Conservation (phyloP, 164 flowering plant genomes). For the Umbellularia californica region DNA sequence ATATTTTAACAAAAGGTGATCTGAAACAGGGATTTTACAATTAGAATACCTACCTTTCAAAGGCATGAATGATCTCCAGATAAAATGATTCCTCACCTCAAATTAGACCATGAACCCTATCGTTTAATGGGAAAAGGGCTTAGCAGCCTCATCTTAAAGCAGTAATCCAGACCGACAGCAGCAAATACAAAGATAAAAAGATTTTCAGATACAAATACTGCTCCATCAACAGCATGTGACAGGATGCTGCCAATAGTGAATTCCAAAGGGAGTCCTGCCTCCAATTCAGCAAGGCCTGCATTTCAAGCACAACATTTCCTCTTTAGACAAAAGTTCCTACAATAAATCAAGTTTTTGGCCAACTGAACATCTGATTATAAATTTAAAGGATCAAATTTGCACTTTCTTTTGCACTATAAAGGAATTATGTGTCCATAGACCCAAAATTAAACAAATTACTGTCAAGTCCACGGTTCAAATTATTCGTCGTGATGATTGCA, state of each 20-base stretch:
- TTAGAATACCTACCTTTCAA: not conserved
- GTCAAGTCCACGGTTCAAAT: too few relatives aligned
- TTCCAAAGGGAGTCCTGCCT: conserved; percentile 62
- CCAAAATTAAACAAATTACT: too few relatives aligned
- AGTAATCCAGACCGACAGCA: conserved; percentile 63
- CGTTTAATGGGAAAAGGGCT: conserved; percentile 63
- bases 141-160: conserved; percentile 59
- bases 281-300: conserved; percentile 70
- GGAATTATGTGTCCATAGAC: too few relatives aligned
- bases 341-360: not conserved
- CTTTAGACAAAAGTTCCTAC: not conserved
- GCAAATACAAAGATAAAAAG: conserved; percentile 66
- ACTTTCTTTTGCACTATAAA: too few relatives aligned
- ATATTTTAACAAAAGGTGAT: not conserved
- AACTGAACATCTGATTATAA: too few relatives aligned
- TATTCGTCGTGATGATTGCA: too few relatives aligned
- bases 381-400: too few relatives aligned
- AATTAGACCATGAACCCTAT: conserved; percentile 11
- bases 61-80: conserved; percentile 1
- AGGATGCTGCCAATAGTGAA: conserved; percentile 46
- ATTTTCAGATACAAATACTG: conserved; percentile 49
- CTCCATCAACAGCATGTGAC: conserved; percentile 62
- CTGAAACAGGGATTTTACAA: not conserved
- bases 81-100: conserved; percentile 1
- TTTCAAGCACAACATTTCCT: conserved; percentile 8